These are phyloP conservation scores for Cicer cuneatum DNA, from an alignment of 306 rosid genomes.

Conservation along the genomic window DNA sequence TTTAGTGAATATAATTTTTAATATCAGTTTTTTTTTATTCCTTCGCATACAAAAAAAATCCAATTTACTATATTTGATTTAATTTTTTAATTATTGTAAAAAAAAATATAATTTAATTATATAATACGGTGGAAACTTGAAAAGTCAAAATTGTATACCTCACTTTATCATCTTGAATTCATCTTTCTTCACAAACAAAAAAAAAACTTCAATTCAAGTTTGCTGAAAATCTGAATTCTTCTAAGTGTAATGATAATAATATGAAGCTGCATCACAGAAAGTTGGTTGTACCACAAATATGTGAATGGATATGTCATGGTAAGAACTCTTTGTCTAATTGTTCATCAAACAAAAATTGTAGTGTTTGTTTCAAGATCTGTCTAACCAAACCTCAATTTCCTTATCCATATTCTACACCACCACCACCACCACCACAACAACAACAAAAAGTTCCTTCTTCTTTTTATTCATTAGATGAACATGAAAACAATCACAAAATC, in stretches of 20 bases:
- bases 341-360: constrained; percentile 21
- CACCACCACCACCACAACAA: constrained; percentile 2
- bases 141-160: constrained; percentile 45
- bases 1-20: too few relatives aligned
- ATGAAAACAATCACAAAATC: neutral
- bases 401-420: neutral
- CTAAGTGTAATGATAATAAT: neutral
- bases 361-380: neutral
- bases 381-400: neutral
- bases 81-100: too few relatives aligned
- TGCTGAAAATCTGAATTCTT: constrained; percentile 3
- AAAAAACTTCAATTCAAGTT: neutral
- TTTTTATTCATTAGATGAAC: neutral
- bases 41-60: too few relatives aligned
- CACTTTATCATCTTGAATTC: neutral
- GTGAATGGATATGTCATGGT: neutral
- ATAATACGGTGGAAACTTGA: neutral
- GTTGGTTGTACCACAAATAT: neutral
- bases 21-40: too few relatives aligned
- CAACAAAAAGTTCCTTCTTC: constrained; percentile 2
- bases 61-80: too few relatives aligned
- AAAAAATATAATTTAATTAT: neutral
- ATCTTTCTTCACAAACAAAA: neutral
- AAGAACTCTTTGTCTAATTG: neutral
- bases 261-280: constrained; percentile 55